These are phyloP conservation scores for Monosporascus sp. DNA, from an alignment of 2,329 filamentous ascomycete species.

Conservation along the genomic window DNA sequence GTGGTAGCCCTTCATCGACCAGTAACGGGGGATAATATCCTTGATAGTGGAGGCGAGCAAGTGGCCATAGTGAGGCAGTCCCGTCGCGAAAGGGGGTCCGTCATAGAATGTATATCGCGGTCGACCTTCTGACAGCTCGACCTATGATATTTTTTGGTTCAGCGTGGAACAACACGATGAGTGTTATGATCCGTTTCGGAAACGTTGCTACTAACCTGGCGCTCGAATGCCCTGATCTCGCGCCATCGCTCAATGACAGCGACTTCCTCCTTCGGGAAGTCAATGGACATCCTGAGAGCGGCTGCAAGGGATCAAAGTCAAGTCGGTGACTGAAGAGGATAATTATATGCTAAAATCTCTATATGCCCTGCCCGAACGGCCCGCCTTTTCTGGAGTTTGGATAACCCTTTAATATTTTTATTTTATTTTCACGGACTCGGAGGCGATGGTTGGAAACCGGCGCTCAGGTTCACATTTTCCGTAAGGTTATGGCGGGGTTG, in stretches of 20 bases:
- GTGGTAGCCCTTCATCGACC: constrained; percentile 94
- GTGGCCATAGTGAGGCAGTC: constrained; percentile 64
- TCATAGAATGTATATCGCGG: constrained; percentile 94
- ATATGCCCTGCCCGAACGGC: background rate
- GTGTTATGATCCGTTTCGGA: background rate
- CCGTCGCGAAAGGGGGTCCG: constrained; percentile 75
- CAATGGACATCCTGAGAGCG: constrained; percentile 64
- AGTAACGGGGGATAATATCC: constrained; percentile 93
- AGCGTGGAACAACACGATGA: background rate
- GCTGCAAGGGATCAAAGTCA: background rate
- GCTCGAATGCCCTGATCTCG: constrained; percentile 85
- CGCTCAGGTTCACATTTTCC: too few species aligned
- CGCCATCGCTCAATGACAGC: constrained; percentile 79
- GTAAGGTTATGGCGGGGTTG: constrained; percentile 13
- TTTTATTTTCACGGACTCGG: too few species aligned
- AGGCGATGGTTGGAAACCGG: too few species aligned
- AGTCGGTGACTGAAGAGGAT: background rate
- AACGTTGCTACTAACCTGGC: constrained; percentile 52
- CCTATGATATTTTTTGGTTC: constrained; percentile 29
- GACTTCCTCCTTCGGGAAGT: constrained; percentile 91
- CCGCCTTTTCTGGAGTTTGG: background rate
- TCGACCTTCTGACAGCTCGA: constrained; percentile 76
- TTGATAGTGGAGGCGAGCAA: constrained; percentile 91
- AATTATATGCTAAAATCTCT: background rate
- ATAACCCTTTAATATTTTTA: background rate